Percentiles rank a stretch among this genome's conserved stretches.
These are phyloP conservation scores for Arachis hypogaea DNA, from an alignment of 306 rosid genomes.

Conservation along the genomic window DNA sequence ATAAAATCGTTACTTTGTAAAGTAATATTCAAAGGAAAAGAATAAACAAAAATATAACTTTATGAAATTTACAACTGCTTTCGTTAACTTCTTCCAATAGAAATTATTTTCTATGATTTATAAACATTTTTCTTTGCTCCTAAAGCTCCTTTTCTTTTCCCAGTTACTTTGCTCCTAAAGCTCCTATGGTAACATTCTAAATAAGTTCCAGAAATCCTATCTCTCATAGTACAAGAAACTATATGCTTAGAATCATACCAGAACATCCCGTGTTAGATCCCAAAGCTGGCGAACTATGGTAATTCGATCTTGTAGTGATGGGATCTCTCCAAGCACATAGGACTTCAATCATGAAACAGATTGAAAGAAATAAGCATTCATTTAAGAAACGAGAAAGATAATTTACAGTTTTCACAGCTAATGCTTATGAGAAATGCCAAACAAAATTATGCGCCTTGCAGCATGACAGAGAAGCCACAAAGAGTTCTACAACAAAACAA, in stretches of 20 bases:
- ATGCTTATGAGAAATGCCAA: background rate
- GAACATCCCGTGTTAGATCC: constrained; percentile 83
- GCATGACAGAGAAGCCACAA: constrained; percentile 1
- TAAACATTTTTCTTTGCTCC: constrained; percentile 26
- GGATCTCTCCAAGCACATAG: constrained; percentile 95
- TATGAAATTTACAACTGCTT: constrained; percentile 18
- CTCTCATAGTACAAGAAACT: constrained; percentile 22
- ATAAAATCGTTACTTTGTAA: background rate
- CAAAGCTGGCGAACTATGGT: constrained; percentile 93
- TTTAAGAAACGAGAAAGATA: background rate
- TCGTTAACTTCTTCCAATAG: background rate
- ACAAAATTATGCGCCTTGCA: constrained; percentile 16
- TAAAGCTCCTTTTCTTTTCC: constrained; percentile 12
- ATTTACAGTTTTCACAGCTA: constrained; percentile 8
- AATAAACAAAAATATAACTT: background rate
- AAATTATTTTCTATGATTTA: constrained; percentile 6
- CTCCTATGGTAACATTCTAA: constrained; percentile 9
- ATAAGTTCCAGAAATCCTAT: constrained; percentile 17
- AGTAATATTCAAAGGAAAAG: background rate
- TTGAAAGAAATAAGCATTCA: constrained; percentile 41
- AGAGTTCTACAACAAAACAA: constrained; percentile 18
- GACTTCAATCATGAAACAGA: constrained; percentile 66
- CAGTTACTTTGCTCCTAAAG: constrained; percentile 2
- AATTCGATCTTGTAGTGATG: constrained; percentile 81
- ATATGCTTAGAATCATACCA: constrained; percentile 58